Evolutionary conservation across 257 asterid genomes (phyloP).

Genomic region (Solanum pimpinellifolium): DNA sequence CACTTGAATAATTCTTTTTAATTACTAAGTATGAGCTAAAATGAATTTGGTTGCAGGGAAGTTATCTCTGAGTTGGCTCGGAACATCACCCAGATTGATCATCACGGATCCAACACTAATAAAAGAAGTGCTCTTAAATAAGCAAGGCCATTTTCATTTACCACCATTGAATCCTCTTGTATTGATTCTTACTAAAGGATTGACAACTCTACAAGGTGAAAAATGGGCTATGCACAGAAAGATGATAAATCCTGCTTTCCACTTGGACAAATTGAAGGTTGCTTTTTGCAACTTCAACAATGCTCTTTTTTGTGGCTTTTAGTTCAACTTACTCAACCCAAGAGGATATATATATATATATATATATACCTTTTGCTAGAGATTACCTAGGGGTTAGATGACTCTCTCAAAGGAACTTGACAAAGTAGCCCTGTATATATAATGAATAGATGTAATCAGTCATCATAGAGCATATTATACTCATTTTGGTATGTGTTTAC

Average conservation of each 20-base stretch:
- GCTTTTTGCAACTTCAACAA: neutral
- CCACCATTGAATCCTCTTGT: constrained; percentile 26
- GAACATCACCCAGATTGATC: constrained; percentile 31
- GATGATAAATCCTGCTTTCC: constrained; percentile 41
- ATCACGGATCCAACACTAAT: constrained; percentile 36
- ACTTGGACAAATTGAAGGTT: constrained; percentile 43
- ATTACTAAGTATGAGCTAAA: neutral
- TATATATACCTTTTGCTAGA: neutral
- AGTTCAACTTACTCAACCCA: neutral
- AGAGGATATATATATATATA: no score
- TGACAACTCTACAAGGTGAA: constrained; percentile 32
- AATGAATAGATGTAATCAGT: neutral
- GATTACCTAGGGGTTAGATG: neutral
- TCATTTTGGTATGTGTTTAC: neutral
- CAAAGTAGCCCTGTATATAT: neutral
- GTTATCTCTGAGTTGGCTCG: constrained; percentile 30
- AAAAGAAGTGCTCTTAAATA: constrained; percentile 35
- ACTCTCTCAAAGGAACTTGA: neutral
- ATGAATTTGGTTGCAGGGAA: constrained; percentile 20
- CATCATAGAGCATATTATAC: neutral
- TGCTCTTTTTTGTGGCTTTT: neutral
- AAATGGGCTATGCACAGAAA: constrained; percentile 38
- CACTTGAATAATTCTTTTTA: neutral
- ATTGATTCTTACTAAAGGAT: constrained; percentile 24
- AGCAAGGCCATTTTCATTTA: constrained; percentile 26